Conservation (phyloP, 306 rosid species). For the Crotalaria pallida region DNA sequence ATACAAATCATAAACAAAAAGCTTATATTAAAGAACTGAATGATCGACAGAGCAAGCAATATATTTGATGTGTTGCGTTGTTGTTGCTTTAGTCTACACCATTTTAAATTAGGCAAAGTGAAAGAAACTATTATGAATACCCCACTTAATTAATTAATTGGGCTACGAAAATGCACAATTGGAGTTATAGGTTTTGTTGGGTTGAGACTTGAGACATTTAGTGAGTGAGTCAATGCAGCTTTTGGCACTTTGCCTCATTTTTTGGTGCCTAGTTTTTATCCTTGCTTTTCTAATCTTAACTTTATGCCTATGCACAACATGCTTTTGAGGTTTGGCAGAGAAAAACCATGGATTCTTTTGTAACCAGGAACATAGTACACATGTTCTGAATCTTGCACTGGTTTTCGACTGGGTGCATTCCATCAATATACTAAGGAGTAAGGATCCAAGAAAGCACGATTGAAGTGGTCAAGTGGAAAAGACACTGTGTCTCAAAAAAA, state of each 20-base stretch:
- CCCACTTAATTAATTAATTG: background rate
- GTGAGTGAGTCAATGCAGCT: background rate
- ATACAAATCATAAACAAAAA: too few relatives aligned
- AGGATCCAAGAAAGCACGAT: slow-evolving; percentile 9
- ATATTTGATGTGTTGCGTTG: too few relatives aligned
- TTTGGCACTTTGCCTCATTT: background rate
- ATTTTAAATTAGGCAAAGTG: background rate
- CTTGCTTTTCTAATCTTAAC: background rate
- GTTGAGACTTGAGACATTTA: background rate
- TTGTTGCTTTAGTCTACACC: background rate
- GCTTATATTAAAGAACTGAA: too few relatives aligned
- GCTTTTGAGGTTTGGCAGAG: background rate
- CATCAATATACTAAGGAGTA: background rate
- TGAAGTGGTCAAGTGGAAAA: slow-evolving; percentile 2
- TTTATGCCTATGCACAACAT: background rate
- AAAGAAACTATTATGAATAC: background rate
- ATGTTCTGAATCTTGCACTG: slow-evolving; percentile 22
- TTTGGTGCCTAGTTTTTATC: background rate
- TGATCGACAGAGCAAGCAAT: too few relatives aligned
- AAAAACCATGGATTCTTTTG: background rate
- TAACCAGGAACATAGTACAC: background rate
- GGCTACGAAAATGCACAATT: background rate
- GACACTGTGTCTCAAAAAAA: background rate
- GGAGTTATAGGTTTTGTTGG: background rate
- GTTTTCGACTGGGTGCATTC: slow-evolving; percentile 40